Evolutionary conservation across 1,139 yeast genomes (phyloP).

Genomic region (Candida sojae): DNA sequence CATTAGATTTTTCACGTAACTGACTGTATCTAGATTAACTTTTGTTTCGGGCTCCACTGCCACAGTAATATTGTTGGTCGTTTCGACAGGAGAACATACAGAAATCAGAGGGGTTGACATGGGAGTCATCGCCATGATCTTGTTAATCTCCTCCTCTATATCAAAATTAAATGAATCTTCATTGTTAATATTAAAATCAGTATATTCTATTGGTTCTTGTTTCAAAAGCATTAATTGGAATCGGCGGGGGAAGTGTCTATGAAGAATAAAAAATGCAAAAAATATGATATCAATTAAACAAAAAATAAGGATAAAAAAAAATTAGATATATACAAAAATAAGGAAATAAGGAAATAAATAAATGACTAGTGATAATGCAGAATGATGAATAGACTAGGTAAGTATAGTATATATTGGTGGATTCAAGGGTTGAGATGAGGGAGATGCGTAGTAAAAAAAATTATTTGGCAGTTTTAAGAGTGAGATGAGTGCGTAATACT

Average conservation of each 20-base stretch:
- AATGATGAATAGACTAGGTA: no score
- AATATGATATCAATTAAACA: neutral
- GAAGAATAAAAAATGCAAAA: neutral
- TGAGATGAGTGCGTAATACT: no score
- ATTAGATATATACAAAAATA: no score
- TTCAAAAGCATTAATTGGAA: neutral
- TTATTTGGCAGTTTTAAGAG: no score
- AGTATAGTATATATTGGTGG: no score
- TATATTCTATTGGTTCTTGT: neutral
- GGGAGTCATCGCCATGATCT: constrained; percentile 5
- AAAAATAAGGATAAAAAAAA: neutral
- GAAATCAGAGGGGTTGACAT: constrained; percentile 4
- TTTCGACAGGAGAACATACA: constrained; percentile 3
- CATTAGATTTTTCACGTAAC: constrained; percentile 30
- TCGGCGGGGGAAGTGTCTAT: neutral
- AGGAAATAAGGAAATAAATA: no score
- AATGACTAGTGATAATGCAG: no score
- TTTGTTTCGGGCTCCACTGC: neutral
- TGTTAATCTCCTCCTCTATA: constrained; percentile 8
- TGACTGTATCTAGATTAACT: constrained; percentile 22
- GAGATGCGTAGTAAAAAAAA: no score
- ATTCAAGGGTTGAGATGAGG: no score
- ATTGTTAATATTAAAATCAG: constrained; percentile 1
- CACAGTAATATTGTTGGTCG: neutral
- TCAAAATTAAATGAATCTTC: constrained; percentile 11